Conservation (phyloP, 257 asterid genomes). For the Solanum lignicaule region DNA sequence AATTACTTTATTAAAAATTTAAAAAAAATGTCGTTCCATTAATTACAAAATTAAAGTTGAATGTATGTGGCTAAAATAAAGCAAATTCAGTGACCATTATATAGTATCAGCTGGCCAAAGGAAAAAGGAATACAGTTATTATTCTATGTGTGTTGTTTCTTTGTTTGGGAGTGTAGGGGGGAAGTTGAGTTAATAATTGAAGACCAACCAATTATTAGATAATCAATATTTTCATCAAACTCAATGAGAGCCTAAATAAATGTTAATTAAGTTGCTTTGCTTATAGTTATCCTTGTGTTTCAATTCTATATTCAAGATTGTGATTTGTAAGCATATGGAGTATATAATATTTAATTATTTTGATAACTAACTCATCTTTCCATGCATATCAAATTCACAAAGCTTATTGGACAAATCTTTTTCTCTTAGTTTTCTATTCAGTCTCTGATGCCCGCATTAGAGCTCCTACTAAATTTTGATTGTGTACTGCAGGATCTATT, state of each 20-base stretch:
- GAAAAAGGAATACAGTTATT: background rate
- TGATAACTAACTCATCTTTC: background rate
- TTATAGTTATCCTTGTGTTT: background rate
- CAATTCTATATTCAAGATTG: background rate
- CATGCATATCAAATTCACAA: background rate
- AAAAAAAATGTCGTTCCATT: background rate
- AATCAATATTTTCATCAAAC: background rate
- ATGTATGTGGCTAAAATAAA: background rate
- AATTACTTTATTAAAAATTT: background rate
- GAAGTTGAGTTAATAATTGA: background rate
- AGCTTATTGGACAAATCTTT: background rate
- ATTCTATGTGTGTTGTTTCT: background rate
- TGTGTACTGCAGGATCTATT: no score
- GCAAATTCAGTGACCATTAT: background rate
- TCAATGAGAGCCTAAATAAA: background rate
- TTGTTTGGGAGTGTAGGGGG: background rate
- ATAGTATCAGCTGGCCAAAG: background rate
- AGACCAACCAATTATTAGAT: background rate
- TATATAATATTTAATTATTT: background rate
- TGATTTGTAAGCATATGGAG: background rate
- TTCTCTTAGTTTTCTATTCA: background rate
- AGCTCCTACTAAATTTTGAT: no score
- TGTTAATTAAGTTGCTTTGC: background rate
- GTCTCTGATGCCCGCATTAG: no score
- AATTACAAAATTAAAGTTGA: background rate